Evolutionary conservation across 768 basidiomycete species (phyloP), one percentile per base, ranked within the genome.

Genomic region (Saitozyma sp.): DNA sequence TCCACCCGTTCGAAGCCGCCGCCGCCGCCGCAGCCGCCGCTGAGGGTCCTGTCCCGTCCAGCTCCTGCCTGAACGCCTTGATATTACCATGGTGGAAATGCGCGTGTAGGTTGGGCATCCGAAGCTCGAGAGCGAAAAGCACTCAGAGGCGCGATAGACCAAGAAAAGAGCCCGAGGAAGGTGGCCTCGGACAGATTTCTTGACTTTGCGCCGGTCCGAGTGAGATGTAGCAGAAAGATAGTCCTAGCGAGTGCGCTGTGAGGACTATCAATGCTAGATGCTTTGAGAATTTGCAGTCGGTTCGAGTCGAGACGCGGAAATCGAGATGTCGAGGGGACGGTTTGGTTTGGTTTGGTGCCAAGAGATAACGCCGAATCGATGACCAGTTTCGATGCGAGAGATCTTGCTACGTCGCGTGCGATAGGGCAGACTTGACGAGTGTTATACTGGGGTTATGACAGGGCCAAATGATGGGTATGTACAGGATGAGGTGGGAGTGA

Each of bases 51-150:
- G 66, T 71, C 40, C 70, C 70, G 52, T 76, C 75, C 62, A 76
- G 60, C 60, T 76, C 75, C 56, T 70, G 68, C 54, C 70, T 52
- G 64, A 76, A 76, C 20, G 65, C 64, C 62, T 76, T 76, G 62
- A 76, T 37, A 64, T 74, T 76, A 29, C 75, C 72, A 73, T 71
- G 68, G 48, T 63, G 54, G 55, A 64, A 76, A 68, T 73, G 67
- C 16, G 65, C 75, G 68, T 76, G 75, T 45, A 76, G 64, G 58
- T 76, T 76, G 29, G 70, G 68, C 75, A 76, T 76, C 52, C 55
- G 56, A 51, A 40, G 52, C 41, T 59, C 61, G 43, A 38, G 40
- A 56, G 45, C 10, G 45, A 29, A 11, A 29, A 20, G 52, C 19
- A 42, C 37, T 43, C 20, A 41, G 10, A 29, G 29, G 11, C 42